Base-by-base conservation (phyloP, 2,329 filamentous ascomycete genomes). In the Coleophoma cylindrospora region DNA sequence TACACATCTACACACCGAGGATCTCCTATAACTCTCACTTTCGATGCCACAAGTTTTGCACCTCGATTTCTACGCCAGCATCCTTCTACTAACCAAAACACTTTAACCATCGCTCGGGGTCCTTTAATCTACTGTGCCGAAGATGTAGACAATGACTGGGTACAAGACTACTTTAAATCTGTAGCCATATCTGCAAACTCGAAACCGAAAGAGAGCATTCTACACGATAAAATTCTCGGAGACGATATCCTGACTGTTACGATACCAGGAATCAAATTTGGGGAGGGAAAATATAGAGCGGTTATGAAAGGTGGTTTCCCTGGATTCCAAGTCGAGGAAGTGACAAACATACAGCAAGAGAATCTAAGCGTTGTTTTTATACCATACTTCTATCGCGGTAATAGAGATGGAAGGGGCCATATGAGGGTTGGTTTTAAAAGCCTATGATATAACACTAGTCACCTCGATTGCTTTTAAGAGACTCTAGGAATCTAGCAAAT, bases 121-220 rank as follows among this genome's bases (percentile, higher is more conserved):
- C 81, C 80, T 0, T 59, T 84, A 7, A 67, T 84, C 4, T 84
- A 84, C 61, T 84, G 80, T 51, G 71, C 77, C 4, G 81, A 85
- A 58, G 80, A 84, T 49, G 58, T 70, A 5, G 80, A 84, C 56
- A 81, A 83, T 50, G 34, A 64, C 1, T 81, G 76, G 76, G 79
- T 77, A 46, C 57, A 66, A 1, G 71, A 80, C 55, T 77, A 83
- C 60, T 81, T 80, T 67, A 78, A 74, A 56, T 66, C 43, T n/a
- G 14, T 21, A 8, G 36, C 34, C 34, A 37, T n/a, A 19, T 19
- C 19, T 19, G 34, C 2, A 12, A 34, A 12, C 34, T n/a, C 6
- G 12, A 13, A 13, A 3, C n/a, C 10, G n/a, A 33, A 13, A 34
- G 59, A 60, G 47, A 50, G 22, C 2, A 36, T 40, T 2, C 36